A percentile compares a stretch with the other conserved stretches of the same genome.
phyloP scores from a whole-genome alignment of 257 asterid species.

The Prunella vulgaris region DNA sequence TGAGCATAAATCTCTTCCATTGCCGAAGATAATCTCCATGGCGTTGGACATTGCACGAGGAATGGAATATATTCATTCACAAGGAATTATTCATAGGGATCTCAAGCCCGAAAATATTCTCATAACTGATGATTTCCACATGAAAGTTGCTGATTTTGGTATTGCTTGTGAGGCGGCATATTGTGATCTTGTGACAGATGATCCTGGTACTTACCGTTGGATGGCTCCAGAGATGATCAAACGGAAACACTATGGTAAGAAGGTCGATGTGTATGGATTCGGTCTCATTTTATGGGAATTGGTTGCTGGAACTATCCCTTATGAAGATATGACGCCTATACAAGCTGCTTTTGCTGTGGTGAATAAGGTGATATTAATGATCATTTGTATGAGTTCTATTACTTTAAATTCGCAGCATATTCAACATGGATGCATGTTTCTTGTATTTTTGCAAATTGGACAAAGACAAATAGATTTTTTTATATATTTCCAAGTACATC shows the following conservation, averaged over 20 bases:
- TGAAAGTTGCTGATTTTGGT: constrained; percentile 73
- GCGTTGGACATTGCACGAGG: constrained; percentile 66
- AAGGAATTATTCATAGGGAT: constrained; percentile 63
- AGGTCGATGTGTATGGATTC: constrained; percentile 68
- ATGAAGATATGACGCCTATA: constrained; percentile 68
- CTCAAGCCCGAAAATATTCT: constrained; percentile 70
- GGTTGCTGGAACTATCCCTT: constrained; percentile 61
- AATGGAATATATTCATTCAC: constrained; percentile 65
- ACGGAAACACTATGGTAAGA: constrained; percentile 46
- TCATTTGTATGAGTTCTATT: neutral
- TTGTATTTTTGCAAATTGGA: neutral
- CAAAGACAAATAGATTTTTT: neutral
- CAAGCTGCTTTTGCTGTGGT: constrained; percentile 83
- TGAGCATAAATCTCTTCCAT: constrained; percentile 41
- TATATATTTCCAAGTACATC: no score
- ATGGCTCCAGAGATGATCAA: constrained; percentile 91
- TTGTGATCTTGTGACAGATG: constrained; percentile 64
- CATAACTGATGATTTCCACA: constrained; percentile 45
- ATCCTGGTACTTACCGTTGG: constrained; percentile 83
- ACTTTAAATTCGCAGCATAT: neutral
- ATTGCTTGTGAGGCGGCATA: constrained; percentile 66
- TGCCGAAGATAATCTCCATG: constrained; percentile 44
- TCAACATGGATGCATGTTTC: neutral
- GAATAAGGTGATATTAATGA: constrained; percentile 56
- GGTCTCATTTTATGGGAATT: constrained; percentile 72